Conservation (phyloP, 176 grass and related monocot species). For the Juncus inflexus region DNA sequence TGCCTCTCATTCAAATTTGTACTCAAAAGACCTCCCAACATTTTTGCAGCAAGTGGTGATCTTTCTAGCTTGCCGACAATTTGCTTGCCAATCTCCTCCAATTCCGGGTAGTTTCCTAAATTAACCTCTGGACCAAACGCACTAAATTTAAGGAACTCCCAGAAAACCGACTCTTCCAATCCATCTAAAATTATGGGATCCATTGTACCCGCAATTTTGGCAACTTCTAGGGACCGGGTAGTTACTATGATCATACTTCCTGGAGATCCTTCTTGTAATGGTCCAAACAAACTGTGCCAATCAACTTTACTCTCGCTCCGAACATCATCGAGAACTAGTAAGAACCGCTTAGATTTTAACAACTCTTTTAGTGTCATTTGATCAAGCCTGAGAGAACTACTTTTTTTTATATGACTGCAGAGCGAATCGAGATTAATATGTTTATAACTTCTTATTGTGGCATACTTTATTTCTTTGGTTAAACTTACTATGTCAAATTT, state of each 20-base stretch:
- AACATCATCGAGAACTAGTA: constrained; percentile 33
- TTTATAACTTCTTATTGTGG: neutral
- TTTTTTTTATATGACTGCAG: too few relatives aligned
- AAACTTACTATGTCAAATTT: constrained; percentile 27
- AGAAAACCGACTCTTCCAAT: constrained; percentile 4
- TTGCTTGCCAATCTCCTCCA: constrained; percentile 13
- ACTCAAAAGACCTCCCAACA: constrained; percentile 29
- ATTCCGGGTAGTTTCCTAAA: neutral
- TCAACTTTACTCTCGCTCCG: constrained; percentile 15
- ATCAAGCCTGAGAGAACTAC: too few relatives aligned
- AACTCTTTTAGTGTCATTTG: neutral
- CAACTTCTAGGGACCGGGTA: constrained; percentile 21
- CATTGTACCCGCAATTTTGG: neutral
- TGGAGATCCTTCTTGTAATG: neutral
- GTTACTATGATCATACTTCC: constrained; percentile 38
- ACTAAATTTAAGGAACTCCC: constrained; percentile 13
- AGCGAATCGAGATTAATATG: constrained; percentile 21
- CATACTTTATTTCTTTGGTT: constrained; percentile 7
- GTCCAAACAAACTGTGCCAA: constrained; percentile 23
- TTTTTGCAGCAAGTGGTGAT: constrained; percentile 35
- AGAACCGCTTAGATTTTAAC: neutral
- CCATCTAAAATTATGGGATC: constrained; percentile 8
- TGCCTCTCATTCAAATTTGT: neutral
- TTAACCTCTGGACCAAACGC: neutral
- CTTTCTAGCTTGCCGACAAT: constrained; percentile 25